Base-by-base conservation (phyloP, 139 green algal genomes). In the Spirogloea muscicola region DNA sequence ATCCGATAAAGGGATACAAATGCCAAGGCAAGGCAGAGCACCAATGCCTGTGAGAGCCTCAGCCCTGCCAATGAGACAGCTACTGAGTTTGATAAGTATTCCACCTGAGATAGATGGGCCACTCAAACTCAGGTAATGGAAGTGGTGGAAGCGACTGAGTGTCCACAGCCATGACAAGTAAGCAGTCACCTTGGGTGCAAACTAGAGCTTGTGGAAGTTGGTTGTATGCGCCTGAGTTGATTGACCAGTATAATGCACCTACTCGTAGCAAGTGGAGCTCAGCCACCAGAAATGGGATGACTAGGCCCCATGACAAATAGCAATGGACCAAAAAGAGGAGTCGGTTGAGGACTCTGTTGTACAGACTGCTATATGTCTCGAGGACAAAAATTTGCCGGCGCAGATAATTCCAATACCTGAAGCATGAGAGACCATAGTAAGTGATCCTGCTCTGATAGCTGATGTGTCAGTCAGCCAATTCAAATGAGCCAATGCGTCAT, bases 361-460 rank as follows among this genome's bases (percentile, higher is more conserved):
- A 85, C 18, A 10, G 0, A 49, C 55, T 78, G 51, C 82, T 59
- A 52, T 95, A 97, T 0, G 92, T 97, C 84, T 96, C 89, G 64
- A 96, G 84, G 27, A 96, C 92, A 73, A 87, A 96, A 69, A 97
- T 82, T 84, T 97, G 92, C 0, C 92, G 83, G 7, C 88, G 72
- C 58, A 97, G 84, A 79, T 97, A 97, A 84, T 97, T 97, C 88
- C 88, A 93, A 68, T 88, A 97, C 13, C 49, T 59, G 13, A n/a
- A n/a, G n/a, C n/a, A n/a, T n/a, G n/a, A n/a, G n/a, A n/a, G n/a
- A n/a, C n/a, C n/a, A n/a, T n/a, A n/a, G n/a, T n/a, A n/a, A n/a
- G n/a, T n/a, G n/a, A n/a, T n/a, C n/a, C n/a, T n/a, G n/a, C n/a
- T n/a, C n/a, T n/a, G n/a, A n/a, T n/a, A n/a, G n/a, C n/a, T n/a